Percentiles rank a stretch among this genome's conserved stretches.
Conservation (phyloP, 1,139 yeast species). For the Candida sanyaensis region DNA sequence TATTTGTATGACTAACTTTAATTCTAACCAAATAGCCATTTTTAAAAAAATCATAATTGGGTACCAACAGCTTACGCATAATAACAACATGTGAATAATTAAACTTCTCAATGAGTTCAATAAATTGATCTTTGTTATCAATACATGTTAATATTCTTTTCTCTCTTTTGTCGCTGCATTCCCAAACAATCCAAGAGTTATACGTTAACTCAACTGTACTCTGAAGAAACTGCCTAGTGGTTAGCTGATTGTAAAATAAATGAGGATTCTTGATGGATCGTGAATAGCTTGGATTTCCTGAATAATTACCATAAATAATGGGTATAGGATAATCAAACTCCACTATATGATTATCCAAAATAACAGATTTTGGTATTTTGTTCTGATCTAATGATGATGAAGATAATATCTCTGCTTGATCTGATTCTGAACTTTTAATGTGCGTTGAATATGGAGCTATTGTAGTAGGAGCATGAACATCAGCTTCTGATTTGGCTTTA, state of each 20-base stretch:
- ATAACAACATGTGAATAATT: constrained; percentile 4
- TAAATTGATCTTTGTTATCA: constrained; percentile 10
- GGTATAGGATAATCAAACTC: constrained; percentile 12
- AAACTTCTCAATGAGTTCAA: constrained; percentile 7
- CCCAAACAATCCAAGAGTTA: constrained; percentile 14
- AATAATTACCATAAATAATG: constrained; percentile 12
- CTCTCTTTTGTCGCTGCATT: constrained; percentile 4
- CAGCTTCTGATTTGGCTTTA: neutral
- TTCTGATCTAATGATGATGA: constrained; percentile 6
- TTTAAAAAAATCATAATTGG: constrained; percentile 10
- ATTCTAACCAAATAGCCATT: constrained; percentile 15
- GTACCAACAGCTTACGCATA: constrained; percentile 13
- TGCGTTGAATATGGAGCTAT: neutral
- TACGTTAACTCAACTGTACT: constrained; percentile 10
- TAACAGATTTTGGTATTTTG: neutral
- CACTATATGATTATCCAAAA: neutral
- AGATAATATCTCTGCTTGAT: constrained; percentile 9
- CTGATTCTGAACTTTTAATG: constrained; percentile 4
- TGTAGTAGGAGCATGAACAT: neutral
- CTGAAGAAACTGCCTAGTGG: constrained; percentile 4
- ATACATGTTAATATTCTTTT: constrained; percentile 8
- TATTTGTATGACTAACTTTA: constrained; percentile 3
- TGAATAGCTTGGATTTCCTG: constrained; percentile 12
- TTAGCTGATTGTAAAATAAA: constrained; percentile 3
- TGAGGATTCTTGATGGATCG: constrained; percentile 5